These are phyloP conservation scores for Auricularia auricula-judae DNA, from an alignment of 768 basidiomycete species.

Conservation along the genomic window DNA sequence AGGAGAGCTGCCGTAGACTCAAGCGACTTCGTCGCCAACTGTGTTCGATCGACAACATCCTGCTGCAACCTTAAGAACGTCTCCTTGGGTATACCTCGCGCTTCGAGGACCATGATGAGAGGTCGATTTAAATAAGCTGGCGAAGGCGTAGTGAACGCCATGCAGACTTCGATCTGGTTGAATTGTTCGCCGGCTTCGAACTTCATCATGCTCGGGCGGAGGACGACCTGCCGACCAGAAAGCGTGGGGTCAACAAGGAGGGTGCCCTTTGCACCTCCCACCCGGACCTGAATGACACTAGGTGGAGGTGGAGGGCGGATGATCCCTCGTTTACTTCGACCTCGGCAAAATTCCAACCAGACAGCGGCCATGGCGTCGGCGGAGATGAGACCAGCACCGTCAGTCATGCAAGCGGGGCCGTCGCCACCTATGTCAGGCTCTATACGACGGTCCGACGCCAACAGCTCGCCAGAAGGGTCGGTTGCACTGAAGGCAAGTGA, in stretches of 20 bases:
- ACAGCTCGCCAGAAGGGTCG: slow-evolving; percentile 39
- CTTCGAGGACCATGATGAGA: slow-evolving; percentile 55
- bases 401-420: slow-evolving; percentile 43
- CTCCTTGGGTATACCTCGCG: slow-evolving; percentile 43
- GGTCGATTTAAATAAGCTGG: slow-evolving; percentile 51
- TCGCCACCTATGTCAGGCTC: slow-evolving; percentile 20
- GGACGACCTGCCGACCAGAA: slow-evolving; percentile 34
- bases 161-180: slow-evolving; percentile 48
- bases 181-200: slow-evolving; percentile 34
- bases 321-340: slow-evolving; percentile 16
- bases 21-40: slow-evolving; percentile 31
- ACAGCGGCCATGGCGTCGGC: slow-evolving; percentile 42
- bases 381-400: slow-evolving; percentile 61
- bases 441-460: slow-evolving; percentile 24
- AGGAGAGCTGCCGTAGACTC: slow-evolving; percentile 36
- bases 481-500: slow-evolving; percentile 70
- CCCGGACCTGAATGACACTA: slow-evolving; percentile 52
- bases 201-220: slow-evolving; percentile 59
- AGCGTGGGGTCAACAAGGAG: slow-evolving; percentile 46
- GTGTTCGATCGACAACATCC: slow-evolving; percentile 35
- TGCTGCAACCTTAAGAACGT: slow-evolving; percentile 47
- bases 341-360: slow-evolving; percentile 25
- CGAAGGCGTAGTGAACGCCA: slow-evolving; percentile 49
- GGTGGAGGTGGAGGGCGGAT: slow-evolving; percentile 22
- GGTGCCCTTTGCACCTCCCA: slow-evolving; percentile 57